Evolutionary conservation across 371 early-diverging fungal species (phyloP), one percentile per base, ranked within the genome.

Genomic region (Rhizopus sp.): DNA sequence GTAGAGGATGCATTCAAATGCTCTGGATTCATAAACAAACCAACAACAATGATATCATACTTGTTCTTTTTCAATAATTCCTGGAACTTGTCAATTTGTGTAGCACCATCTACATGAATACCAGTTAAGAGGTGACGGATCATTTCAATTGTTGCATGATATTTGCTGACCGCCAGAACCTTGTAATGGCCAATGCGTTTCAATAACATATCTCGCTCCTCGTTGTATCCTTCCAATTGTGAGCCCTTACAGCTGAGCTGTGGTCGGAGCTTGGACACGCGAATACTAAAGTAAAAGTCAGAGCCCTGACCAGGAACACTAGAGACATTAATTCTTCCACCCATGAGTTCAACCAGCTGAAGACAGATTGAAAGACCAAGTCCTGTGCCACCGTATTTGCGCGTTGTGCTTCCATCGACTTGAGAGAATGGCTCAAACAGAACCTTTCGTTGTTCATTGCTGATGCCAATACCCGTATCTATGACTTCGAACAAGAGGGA

Each of bases 301-400:
- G 84, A 77, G 0, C 86, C 86, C 23, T 75, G 55, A 6, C 73
- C 81, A 34, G 82, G 78, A n/a, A 67, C 73, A 6, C 82, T 81
- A 1, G 73, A 69, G 0, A 85, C 86, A 7, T 69, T 63, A 29
- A 85, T 77, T 8, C 62, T 62, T 33, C 86, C 87, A 38, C 78
- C 62, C 86, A 85, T 83, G 3, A 81, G 67, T 10, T 77, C 59
- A 4, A 82, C 81, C 16, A 87, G 55, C 48, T 80, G 77, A 6
- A 79, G 60, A 57, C 81, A 81, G 37, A 87, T 85, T n/a, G 79
- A 75, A 5, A 87, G 65, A 0, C 87, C 87, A 6, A 87, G 62
- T 7, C 87, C 87, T 4, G 85, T 84, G 3, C 87, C 87, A 35
- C 85, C 85, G 57, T 81, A 85, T 58, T 77, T 82, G 16, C 84